Evolutionary conservation across 2,329 filamentous ascomycete genomes (phyloP).

Genomic region (Claviceps africana): DNA sequence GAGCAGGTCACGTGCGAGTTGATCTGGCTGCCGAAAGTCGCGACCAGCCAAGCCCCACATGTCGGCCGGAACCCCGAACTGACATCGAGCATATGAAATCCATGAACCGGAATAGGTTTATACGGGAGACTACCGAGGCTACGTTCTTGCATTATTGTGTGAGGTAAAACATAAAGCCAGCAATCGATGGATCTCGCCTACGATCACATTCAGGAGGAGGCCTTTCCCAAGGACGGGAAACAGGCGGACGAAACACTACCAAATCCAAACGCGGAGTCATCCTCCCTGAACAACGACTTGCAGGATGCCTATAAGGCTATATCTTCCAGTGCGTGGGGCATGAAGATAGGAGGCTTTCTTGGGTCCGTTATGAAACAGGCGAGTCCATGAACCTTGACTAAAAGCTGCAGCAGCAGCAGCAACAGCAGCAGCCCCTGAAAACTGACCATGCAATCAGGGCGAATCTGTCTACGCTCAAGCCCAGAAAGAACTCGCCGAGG

Average conservation of each 20-base stretch:
- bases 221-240: conserved; percentile 45
- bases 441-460: conserved; percentile 35
- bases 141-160: neutral
- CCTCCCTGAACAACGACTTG: conserved; percentile 71
- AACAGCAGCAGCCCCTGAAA: neutral
- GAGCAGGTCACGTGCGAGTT: neutral
- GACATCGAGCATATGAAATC: neutral
- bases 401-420: too few species aligned
- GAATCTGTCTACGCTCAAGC: conserved; percentile 74
- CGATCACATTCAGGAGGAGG: conserved; percentile 87
- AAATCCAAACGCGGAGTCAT: conserved; percentile 26
- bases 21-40: neutral
- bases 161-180: neutral
- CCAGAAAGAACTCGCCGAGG: conserved; percentile 67
- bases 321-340: conserved; percentile 82
- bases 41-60: neutral
- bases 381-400: conserved; percentile 6
- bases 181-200: conserved; percentile 81
- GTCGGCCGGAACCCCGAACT: neutral
- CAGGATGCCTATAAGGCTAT: conserved; percentile 94
- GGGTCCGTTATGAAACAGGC: conserved; percentile 90
- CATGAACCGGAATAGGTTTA: neutral
- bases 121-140: neutral
- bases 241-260: conserved; percentile 29
- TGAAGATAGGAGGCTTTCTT: conserved; percentile 74